Evolutionary conservation across 2,329 filamentous ascomycete species (phyloP).

Genomic region (Alternaria viburni): DNA sequence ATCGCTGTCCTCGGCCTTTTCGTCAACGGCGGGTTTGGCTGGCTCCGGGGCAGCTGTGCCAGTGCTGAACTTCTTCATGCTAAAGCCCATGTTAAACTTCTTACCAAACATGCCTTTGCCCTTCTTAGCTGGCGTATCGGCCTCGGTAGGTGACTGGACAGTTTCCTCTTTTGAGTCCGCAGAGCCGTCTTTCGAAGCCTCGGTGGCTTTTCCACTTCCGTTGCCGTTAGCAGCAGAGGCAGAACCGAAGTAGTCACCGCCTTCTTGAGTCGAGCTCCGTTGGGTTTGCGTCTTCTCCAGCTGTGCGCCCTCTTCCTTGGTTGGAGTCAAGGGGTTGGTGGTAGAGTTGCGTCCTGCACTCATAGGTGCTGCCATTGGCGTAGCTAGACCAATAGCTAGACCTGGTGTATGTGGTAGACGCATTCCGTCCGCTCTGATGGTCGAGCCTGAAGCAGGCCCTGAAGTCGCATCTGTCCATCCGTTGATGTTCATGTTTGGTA

Average conservation of each 20-base stretch:
- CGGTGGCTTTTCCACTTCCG: slow-evolving; percentile 33
- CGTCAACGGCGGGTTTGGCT: slow-evolving; percentile 77
- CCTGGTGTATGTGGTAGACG: slow-evolving; percentile 72
- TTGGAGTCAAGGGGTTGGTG: slow-evolving; percentile 47
- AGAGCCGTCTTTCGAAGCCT: slow-evolving; percentile 33
- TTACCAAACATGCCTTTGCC: slow-evolving; percentile 76
- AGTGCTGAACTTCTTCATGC: slow-evolving; percentile 78
- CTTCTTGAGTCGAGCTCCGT: slow-evolving; percentile 61
- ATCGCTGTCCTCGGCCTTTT: slow-evolving; percentile 72
- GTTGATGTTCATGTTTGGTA: slow-evolving; percentile 57
- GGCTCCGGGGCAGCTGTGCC: slow-evolving; percentile 66
- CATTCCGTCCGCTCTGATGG: slow-evolving; percentile 65
- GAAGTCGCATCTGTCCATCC: slow-evolving; percentile 51
- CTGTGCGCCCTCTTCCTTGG: slow-evolving; percentile 51
- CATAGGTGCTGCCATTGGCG: slow-evolving; percentile 59
- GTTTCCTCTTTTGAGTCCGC: slow-evolving; percentile 38
- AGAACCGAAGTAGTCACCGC: slow-evolving; percentile 72
- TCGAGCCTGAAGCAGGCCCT: slow-evolving; percentile 56
- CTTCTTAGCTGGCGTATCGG: slow-evolving; percentile 53
- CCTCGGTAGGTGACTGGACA: slow-evolving; percentile 51
- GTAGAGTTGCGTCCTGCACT: slow-evolving; percentile 44
- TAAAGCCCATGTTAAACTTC: slow-evolving; percentile 80
- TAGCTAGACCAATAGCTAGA: slow-evolving; percentile 77
- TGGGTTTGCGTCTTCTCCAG: slow-evolving; percentile 64
- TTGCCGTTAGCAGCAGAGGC: slow-evolving; percentile 30